phyloP scores from a whole-genome alignment of 1,284 basidiomycete genomes.

The Ustilago sp. region DNA sequence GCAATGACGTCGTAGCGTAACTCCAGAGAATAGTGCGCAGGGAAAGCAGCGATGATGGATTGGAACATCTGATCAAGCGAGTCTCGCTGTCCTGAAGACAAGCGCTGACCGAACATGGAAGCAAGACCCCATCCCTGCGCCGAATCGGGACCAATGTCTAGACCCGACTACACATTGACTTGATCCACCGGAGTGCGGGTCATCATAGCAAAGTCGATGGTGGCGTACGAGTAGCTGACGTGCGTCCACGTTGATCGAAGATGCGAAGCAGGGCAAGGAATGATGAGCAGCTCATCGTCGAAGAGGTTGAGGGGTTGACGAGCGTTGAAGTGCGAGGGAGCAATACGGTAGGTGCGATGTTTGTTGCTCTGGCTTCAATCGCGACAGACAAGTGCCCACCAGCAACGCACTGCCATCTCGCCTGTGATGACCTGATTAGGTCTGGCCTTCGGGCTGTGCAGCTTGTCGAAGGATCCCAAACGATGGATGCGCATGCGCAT shows the following conservation, averaged over 20 bases:
- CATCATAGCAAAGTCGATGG: slow-evolving; percentile 40
- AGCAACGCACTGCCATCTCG: slow-evolving; percentile 45
- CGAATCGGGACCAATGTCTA: slow-evolving; percentile 26
- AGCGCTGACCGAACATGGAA: slow-evolving; percentile 38
- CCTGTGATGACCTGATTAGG: slow-evolving; percentile 15
- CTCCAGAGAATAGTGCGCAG: slow-evolving; percentile 46
- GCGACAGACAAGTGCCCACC: slow-evolving; percentile 43
- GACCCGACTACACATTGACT: slow-evolving; percentile 32
- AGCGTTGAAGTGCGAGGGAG: slow-evolving; percentile 36
- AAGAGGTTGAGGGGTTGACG: slow-evolving; percentile 42
- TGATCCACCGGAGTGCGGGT: slow-evolving; percentile 40
- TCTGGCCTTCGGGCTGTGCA: slow-evolving; percentile 13
- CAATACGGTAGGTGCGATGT: slow-evolving; percentile 37
- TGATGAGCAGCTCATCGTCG: slow-evolving; percentile 35
- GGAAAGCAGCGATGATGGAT: slow-evolving; percentile 31
- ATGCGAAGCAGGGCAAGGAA: slow-evolving; percentile 29
- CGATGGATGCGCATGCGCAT: slow-evolving; percentile 52
- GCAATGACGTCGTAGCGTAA: slow-evolving; percentile 27
- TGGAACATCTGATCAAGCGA: slow-evolving; percentile 41
- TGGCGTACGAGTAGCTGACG: slow-evolving; percentile 41
- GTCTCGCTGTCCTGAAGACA: slow-evolving; percentile 25
- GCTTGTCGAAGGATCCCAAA: slow-evolving; percentile 23
- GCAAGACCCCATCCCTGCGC: slow-evolving; percentile 26
- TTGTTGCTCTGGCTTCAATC: slow-evolving; percentile 42
- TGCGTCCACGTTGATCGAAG: slow-evolving; percentile 42